Percentiles rank a stretch among this genome's conserved stretches.
These are phyloP conservation scores for Trichoderma sp. DNA, from an alignment of 2,329 filamentous ascomycete species.

Conservation along the genomic window DNA sequence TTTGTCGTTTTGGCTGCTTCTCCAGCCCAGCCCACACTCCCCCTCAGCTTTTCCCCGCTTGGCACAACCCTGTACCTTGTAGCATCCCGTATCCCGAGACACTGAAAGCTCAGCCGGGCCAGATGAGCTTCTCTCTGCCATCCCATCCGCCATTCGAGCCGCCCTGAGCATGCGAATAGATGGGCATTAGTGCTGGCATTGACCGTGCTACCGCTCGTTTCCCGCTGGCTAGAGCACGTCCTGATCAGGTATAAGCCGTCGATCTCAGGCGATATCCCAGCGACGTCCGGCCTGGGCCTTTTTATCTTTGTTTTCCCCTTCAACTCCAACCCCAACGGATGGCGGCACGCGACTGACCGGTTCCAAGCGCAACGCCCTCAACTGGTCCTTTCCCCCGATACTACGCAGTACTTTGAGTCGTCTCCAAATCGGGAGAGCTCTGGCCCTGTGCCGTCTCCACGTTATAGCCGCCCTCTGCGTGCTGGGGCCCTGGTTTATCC, in stretches of 20 bases:
- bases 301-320: not conserved
- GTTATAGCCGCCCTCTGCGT: constrained; percentile 15
- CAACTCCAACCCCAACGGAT: constrained; percentile 21
- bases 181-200: not conserved
- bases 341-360: constrained; percentile 26
- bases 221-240: not conserved
- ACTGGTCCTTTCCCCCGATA: constrained; percentile 19
- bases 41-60: constrained; percentile 24
- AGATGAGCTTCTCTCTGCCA: constrained; percentile 5
- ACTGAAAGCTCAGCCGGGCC: not conserved
- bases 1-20: constrained; percentile 1
- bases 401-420: not conserved
- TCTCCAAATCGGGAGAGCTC: constrained; percentile 19
- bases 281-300: not conserved
- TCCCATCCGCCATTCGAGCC: not conserved
- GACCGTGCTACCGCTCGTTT: constrained; percentile 2
- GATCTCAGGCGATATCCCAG: constrained; percentile 6
- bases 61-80: constrained; percentile 1
- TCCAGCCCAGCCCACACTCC: constrained; percentile 6
- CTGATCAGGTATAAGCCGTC: not conserved
- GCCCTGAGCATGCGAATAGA: not conserved
- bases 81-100: not conserved
- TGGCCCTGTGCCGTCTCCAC: constrained; percentile 17
- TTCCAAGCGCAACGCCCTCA: constrained; percentile 8
- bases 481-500: constrained; percentile 14